Evolutionary conservation across 1,284 basidiomycete genomes (phyloP), one percentile per base, ranked within the genome.

Genomic region (Sporisorium reilianum): DNA sequence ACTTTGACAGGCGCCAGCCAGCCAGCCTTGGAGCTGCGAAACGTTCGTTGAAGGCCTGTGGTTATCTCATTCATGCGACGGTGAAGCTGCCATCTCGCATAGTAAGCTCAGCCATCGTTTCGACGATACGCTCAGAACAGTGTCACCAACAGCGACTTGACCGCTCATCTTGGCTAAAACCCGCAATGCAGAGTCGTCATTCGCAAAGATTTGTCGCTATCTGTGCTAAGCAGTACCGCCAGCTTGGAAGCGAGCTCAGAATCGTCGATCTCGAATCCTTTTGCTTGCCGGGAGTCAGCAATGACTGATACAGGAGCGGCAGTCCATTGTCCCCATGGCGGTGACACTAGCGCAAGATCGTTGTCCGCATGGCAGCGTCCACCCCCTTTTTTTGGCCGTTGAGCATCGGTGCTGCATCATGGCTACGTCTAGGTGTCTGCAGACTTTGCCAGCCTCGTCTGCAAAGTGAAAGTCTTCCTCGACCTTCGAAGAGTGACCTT

Each of bases 111-210:
- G 45, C 45, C 25, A 48, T 20, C 26, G 18, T n/a, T 46, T n/a
- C 22, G 25, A 34, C 14, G 8, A 34, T 3, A 14, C 34, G 12
- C 12, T 11, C 6, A 34, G 34, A 34, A 11, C 3, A 18, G 18
- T 48, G 46, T 26, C 46, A 30, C 46, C 23, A 26, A 7, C 26
- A 30, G 46, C 46, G 46, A 48, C 46, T 5, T 30, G n/a, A 18
- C 18, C n/a, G n/a, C 18, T n/a, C n/a, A 7, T 48, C 46, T 12
- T 28, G 46, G 46, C 28, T 48, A 30, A 48, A 30, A 3, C 4
- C 26, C 46, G 28, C 10, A 10, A 30, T 32, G 46, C 46, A 10
- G 9, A 48, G 2, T 48, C 46, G 20, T 48, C 46, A 30, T 48
- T 22, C 18, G 25, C 14, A 32, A 12, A 25, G 12, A 25, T 26